Base-by-base conservation (phyloP, 345 rosid species). In the Eucalyptus globulus region DNA sequence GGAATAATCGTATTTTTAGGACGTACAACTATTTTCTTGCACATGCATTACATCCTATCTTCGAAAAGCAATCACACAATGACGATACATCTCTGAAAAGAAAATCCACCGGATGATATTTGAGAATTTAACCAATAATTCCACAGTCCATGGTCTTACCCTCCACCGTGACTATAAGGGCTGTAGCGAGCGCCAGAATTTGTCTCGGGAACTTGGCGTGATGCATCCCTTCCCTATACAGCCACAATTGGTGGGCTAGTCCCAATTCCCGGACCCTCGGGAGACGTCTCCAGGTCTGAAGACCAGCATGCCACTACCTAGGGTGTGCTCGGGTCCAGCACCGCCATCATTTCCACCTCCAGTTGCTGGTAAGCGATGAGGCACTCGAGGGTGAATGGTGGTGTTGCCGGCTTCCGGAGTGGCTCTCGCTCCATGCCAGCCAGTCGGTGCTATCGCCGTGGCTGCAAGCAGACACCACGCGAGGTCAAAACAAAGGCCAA, bases 251-350 rank as follows among this genome's bases (percentile, higher is more conserved):
- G 67, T 15, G 67, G 67, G 14, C 4, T 11, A 5, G n/a, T 5
- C 6, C 31, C 14, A 6, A 26, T 26, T 60, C 15, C 1, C 6
- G 1, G 31, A 4, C 7, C 7, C 14, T 26, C 5, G 13, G 4
- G 14, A 3, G n/a, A 27, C 15, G n/a, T 6, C 14, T 60, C 31
- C 8, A 0, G 67, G 31, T 27, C 4, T 60, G 15, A 12, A 0
- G 67, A 12, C 7, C 16, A 60, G 5, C 14, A 60, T 27, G 69
- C 15, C 0, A 7, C 31, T 13, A 7, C 9, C 34, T n/a, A 62
- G 3, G 69, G 69, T 17, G 0, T 62, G 34, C 69, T 62, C 69
- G 69, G 9, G 69, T 62, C 69, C 69, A 62, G 34, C 69, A 27
- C 34, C 69, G 8, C 34, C 69, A 62, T 62, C 69, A 62, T 4